Conservation (phyloP, 768 basidiomycete genomes). For the Collybiopsis luxurians region DNA sequence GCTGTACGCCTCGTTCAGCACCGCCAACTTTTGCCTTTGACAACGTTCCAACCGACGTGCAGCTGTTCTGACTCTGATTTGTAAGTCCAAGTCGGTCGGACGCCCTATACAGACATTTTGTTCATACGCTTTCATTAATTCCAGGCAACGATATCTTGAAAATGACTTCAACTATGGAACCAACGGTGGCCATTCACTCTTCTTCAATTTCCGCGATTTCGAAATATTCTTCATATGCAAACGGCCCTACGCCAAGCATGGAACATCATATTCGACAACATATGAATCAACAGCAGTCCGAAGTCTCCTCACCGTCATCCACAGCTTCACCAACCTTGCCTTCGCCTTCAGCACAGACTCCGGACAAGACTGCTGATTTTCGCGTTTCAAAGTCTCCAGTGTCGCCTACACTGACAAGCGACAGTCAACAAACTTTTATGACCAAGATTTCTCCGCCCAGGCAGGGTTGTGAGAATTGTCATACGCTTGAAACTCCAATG, state of each 20-base stretch:
- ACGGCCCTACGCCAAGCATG: conserved; percentile 2
- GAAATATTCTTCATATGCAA: conserved; percentile 23
- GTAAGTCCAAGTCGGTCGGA: neutral
- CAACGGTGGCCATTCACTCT: neutral
- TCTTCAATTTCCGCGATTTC: conserved; percentile 20
- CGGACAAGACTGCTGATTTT: neutral
- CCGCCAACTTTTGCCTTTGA: neutral
- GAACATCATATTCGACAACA: neutral
- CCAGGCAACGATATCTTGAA: no score
- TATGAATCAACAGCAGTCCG: neutral
- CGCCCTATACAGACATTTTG: neutral
- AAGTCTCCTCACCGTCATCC: neutral
- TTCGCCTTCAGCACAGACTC: neutral
- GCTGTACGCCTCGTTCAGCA: neutral
- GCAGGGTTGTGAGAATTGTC: conserved; percentile 70
- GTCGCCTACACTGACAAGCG: conserved; percentile 15
- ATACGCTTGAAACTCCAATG: conserved; percentile 74
- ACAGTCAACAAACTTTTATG: conserved; percentile 17
- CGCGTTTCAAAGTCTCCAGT: neutral
- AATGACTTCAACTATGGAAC: neutral
- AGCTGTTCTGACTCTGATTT: neutral
- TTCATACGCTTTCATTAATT: neutral
- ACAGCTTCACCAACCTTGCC: neutral
- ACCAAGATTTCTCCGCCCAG: conserved; percentile 25
- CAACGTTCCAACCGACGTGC: no score